Conservation (phyloP, 2,329 filamentous ascomycete species). For the Magnaporthales sp. region DNA sequence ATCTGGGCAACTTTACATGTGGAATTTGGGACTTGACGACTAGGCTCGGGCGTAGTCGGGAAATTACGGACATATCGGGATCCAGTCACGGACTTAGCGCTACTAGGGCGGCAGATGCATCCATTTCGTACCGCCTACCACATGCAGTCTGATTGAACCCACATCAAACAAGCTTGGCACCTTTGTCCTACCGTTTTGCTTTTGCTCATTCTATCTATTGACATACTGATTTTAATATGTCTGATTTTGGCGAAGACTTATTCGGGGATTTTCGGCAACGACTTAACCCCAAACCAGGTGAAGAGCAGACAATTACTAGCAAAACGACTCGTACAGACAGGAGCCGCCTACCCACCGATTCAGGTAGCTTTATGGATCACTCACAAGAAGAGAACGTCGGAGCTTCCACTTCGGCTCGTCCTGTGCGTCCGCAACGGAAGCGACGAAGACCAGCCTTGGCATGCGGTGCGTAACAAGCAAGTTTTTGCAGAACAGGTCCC, state of each 20-base stretch:
- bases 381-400: neutral
- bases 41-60: neutral
- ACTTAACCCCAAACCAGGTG: neutral
- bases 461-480: neutral
- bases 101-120: neutral
- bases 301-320: neutral
- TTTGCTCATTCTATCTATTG: neutral
- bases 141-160: no score
- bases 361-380: neutral
- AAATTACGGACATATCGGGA: neutral
- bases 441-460: constrained; percentile 2
- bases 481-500: no score
- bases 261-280: neutral
- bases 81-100: neutral
- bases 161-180: neutral
- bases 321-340: neutral
- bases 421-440: neutral
- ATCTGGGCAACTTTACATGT: no score
- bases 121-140: neutral
- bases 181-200: neutral
- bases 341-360: neutral
- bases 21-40: no score
- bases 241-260: neutral
- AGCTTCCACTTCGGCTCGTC: neutral
- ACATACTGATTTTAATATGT: neutral